Evolutionary conservation across 257 asterid genomes (phyloP), one percentile per base, ranked within the genome.

Genomic region (Paraleonurus japonicus): DNA sequence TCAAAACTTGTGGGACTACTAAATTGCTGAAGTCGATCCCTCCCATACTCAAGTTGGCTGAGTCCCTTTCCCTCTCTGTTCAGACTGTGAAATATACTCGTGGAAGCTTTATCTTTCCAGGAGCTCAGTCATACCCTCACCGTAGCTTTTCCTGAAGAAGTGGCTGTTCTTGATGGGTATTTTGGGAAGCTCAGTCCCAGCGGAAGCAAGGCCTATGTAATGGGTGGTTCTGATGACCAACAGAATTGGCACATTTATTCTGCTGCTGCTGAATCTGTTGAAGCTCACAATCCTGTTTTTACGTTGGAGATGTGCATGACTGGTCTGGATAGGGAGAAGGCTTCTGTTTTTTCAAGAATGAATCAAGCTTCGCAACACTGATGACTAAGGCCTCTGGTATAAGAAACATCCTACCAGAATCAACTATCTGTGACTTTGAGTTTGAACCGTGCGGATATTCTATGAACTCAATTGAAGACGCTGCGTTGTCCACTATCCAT

Each of bases 361-460:
- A 84, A 24, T 78, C 88, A 1, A 80, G 87, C 67, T 83, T 85
- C 0, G 90, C 96, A 1, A 71, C 80, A 13, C 57, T 77, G 59
- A 85, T 88, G 97, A 90, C 96, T 4, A 57, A 43, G 37, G 7
- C 37, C 28, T 88, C 97, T 2, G 94, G 97, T 17, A 88, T 90
- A 6, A 75, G 96, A 48, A 81, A 86, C 72, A 90, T 90, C 59
- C 93, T 90, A 58, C 97, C 94, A 0, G 78, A 78, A 0, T 90
- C 94, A 4, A 76, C 77, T 0, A 85, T 88, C 17, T 90, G 92
- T 15, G 97, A 88, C 72, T 90, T 88, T 59, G 97, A 85, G 81
- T 90, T 90, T 64, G 97, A 88, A 20, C 97, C 97, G 0, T 90
- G 97, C 67, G 97, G 97, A 12, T 90, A 90, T 72, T 90, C 97